These are phyloP conservation scores for Aspergillus taichungensis DNA, from an alignment of 495 filamentous ascomycete species.

Conservation along the genomic window DNA sequence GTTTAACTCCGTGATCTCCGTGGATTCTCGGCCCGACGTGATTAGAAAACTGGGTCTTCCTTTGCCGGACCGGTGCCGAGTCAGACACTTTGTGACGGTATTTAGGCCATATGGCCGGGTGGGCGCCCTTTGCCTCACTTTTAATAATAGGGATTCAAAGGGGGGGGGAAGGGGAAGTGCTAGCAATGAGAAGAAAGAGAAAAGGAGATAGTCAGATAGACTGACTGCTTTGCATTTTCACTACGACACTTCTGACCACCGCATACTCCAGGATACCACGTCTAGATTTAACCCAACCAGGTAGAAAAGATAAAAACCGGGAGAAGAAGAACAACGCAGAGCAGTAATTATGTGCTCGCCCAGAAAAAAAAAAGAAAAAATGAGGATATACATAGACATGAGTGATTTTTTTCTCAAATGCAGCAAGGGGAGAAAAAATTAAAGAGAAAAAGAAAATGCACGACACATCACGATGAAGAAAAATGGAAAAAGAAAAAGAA, in stretches of 20 bases:
- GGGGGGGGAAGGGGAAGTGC: too few species aligned
- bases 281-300: conserved; percentile 1
- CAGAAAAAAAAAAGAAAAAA: conserved; percentile 1
- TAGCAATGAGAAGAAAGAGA: too few species aligned
- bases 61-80: too few species aligned
- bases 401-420: background rate
- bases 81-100: too few species aligned
- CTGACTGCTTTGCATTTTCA: background rate
- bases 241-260: background rate
- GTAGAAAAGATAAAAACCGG: conserved; percentile 1
- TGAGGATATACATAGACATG: conserved; percentile 4
- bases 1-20: too few species aligned
- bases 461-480: too few species aligned
- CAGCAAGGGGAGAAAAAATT: conserved; percentile 6
- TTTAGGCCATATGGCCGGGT: too few species aligned
- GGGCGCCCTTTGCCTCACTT: too few species aligned
- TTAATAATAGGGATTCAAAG: too few species aligned
- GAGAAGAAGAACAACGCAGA: background rate
- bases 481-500: background rate
- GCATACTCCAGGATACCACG: background rate
- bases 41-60: too few species aligned
- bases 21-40: too few species aligned
- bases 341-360: background rate
- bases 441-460: conserved; percentile 8
- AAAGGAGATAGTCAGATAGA: too few species aligned